These are phyloP conservation scores for Apocynum venetum DNA, from an alignment of 257 asterid genomes.

Conservation along the genomic window DNA sequence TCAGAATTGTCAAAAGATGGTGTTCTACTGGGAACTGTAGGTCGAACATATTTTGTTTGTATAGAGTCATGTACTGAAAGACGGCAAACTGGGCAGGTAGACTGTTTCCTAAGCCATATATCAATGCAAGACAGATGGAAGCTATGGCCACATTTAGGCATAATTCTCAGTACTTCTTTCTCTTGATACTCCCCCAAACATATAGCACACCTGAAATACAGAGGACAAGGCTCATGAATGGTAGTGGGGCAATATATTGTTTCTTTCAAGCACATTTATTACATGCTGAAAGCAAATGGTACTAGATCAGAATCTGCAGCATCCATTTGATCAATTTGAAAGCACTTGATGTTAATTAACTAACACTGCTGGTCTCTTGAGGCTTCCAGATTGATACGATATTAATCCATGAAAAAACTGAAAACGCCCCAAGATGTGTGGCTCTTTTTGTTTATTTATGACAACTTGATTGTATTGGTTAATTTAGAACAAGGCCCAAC, in stretches of 20 bases:
- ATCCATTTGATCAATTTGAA: not conserved
- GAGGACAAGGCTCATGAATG: conserved; percentile 17
- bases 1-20: conserved; percentile 46
- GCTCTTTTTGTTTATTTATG: not conserved
- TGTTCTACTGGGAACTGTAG: conserved; percentile 25
- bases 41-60: conserved; percentile 34
- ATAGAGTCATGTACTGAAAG: conserved; percentile 53
- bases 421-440: not conserved
- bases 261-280: not conserved
- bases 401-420: not conserved
- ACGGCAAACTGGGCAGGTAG: conserved; percentile 91
- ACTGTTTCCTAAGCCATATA: conserved; percentile 74
- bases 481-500: not conserved
- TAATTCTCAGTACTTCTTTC: conserved; percentile 66
- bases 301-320: not conserved
- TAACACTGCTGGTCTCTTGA: not conserved
- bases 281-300: not conserved
- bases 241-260: not conserved
- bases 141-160: conserved; percentile 89
- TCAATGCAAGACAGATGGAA: conserved; percentile 83
- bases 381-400: not conserved
- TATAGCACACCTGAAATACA: conserved; percentile 59
- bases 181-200: conserved; percentile 80
- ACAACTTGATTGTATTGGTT: not conserved
- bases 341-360: not conserved